Conservation (phyloP, 2,329 filamentous ascomycete genomes). For the Aureobasidium subglaciale region DNA sequence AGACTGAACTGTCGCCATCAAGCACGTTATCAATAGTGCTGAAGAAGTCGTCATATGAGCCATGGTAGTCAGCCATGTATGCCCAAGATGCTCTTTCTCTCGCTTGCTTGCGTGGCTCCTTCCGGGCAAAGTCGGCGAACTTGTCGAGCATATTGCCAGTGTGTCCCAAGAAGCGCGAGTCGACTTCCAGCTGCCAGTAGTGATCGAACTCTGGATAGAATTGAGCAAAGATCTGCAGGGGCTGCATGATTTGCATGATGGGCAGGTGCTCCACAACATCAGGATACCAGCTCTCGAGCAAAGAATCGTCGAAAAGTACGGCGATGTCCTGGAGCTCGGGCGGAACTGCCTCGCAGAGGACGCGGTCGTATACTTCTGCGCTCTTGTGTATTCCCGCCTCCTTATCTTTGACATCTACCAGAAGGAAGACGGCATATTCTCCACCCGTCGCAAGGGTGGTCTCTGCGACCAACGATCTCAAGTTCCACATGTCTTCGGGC, state of each 20-base stretch:
- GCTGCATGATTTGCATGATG: constrained; percentile 54
- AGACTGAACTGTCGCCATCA: constrained; percentile 27
- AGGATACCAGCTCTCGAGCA: constrained; percentile 40
- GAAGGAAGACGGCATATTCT: constrained; percentile 38
- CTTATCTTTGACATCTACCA: constrained; percentile 44
- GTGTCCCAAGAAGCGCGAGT: constrained; percentile 67
- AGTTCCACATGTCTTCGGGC: constrained; percentile 36
- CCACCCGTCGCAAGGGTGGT: constrained; percentile 35
- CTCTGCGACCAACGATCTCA: constrained; percentile 38
- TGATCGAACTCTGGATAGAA: constrained; percentile 72
- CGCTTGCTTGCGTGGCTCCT: constrained; percentile 48
- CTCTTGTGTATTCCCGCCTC: constrained; percentile 50
- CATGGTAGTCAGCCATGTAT: constrained; percentile 46
- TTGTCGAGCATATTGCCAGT: constrained; percentile 69
- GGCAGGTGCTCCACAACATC: constrained; percentile 36
- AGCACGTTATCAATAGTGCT: constrained; percentile 26
- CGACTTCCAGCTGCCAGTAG: constrained; percentile 77
- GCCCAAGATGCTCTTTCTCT: constrained; percentile 50
- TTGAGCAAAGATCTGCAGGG: constrained; percentile 64
- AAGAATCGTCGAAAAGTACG: constrained; percentile 60
- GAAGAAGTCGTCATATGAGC: constrained; percentile 38
- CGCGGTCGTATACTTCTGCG: constrained; percentile 48
- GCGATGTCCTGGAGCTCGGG: constrained; percentile 62
- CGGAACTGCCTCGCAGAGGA: constrained; percentile 57
- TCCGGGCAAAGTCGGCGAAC: constrained; percentile 46